These are phyloP conservation scores for Pythium folliculosum DNA, from an alignment of 352 stramenopile species.

Conservation along the genomic window DNA sequence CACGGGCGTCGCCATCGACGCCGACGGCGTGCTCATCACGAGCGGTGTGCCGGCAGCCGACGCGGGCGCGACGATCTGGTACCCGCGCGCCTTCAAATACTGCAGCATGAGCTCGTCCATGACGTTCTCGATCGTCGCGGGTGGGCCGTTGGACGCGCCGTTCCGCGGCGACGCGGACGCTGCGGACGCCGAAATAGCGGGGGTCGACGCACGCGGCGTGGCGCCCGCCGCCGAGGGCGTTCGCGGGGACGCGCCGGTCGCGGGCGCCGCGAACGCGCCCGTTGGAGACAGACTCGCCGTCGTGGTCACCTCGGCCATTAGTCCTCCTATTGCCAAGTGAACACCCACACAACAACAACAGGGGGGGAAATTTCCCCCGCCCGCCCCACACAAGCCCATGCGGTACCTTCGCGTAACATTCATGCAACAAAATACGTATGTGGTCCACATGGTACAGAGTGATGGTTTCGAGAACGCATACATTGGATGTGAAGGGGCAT, in stretches of 20 bases:
- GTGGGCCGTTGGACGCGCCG: neutral
- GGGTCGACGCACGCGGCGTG: neutral
- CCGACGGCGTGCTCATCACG: too few species aligned
- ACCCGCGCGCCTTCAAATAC: constrained; percentile 61
- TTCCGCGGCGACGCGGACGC: neutral
- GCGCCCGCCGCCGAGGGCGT: neutral
- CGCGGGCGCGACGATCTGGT: constrained; percentile 38
- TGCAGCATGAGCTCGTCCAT: constrained; percentile 76
- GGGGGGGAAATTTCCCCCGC: neutral
- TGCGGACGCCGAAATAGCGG: neutral
- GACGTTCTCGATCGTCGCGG: constrained; percentile 25
- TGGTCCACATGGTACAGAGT: constrained; percentile 6
- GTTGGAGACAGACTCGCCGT: constrained; percentile 7
- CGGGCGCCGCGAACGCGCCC: constrained; percentile 4
- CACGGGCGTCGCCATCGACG: constrained; percentile 3
- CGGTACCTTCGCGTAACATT: constrained; percentile 21
- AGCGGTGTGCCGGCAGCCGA: constrained; percentile 14
- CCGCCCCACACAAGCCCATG: neutral
- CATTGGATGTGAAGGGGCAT: neutral
- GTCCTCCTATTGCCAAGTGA: neutral
- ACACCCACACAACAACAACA: neutral
- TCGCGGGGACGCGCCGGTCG: neutral
- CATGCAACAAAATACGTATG: constrained; percentile 1
- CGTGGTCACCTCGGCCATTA: constrained; percentile 15
- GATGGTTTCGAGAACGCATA: neutral